Evolutionary conservation across 2,329 filamentous ascomycete species (phyloP), one percentile per base, ranked within the genome.

Genomic region (Fusarium verticillioides): DNA sequence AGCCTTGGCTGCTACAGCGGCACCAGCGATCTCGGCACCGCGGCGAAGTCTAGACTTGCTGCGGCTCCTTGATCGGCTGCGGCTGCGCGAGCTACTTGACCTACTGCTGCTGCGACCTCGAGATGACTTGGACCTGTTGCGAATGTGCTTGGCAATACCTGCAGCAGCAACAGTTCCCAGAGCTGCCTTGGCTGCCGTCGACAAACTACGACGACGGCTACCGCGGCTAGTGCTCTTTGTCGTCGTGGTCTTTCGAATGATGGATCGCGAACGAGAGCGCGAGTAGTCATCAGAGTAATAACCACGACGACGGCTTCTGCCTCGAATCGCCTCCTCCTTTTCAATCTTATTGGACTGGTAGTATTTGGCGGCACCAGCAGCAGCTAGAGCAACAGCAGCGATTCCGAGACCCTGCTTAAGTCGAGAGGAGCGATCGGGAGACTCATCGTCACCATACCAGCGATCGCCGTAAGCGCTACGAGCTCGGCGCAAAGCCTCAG

Each of bases 321-420:
- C 90, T 56, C 90, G 87, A 36, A 71, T 82, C 19, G 85, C 79
- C 75, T 91, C 89, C 71, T 91, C 90, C 76, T 87, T 89, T 49
- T 91, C 88, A 49, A 87, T 80, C 77, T 89, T 90, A 80, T 85
- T 88, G 74, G 87, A 86, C 70, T 91, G 87, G 78, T 89, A 87
- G 76, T 91, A 91, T 78, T 91, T 91, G 70, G 89, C 86, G 9
- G 90, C 90, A n/a, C 90, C 90, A 7, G 90, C 89, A 26, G 90
- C 88, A 12, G 90, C 90, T 30, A 92, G 84, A 21, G 89, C 90
- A 28, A 90, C 89, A 15, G 89, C 90, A 13, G 90, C 90, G 46
- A 91, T 84, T 37, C 89, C 90, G 28, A 92, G 82, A 28, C 89
- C 90, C 4, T 88, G 90, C 79, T 90, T 90, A 61, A 92, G 82